phyloP scores from a whole-genome alignment of 177 flowering plant species.

The Telopea speciosissima region DNA sequence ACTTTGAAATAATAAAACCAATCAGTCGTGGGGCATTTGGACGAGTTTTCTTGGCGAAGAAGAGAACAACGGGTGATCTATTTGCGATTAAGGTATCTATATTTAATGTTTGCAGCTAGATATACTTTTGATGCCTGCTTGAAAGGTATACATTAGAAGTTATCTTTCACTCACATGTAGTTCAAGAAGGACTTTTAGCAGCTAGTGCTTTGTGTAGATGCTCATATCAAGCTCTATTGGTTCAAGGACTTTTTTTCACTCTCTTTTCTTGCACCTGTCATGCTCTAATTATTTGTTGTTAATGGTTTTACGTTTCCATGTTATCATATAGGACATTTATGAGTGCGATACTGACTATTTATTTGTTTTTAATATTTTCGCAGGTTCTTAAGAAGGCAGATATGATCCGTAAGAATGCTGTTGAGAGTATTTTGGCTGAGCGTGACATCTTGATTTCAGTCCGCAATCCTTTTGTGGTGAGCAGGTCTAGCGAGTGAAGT shows the following conservation, averaged over 20 bases:
- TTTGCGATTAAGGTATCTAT: slow-evolving; percentile 90
- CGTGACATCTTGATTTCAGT: slow-evolving; percentile 95
- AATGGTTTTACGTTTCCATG: background rate
- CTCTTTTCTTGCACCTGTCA: background rate
- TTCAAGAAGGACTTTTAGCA: background rate
- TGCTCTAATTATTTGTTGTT: background rate
- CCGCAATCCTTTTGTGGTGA: slow-evolving; percentile 99
- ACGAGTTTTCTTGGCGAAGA: slow-evolving; percentile 93
- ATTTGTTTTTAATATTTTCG: slow-evolving; percentile 2
- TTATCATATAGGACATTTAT: background rate
- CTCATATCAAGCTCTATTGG: background rate
- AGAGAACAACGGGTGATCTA: slow-evolving; percentile 96
- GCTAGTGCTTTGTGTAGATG: background rate
- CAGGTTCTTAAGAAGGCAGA: slow-evolving; percentile 98
- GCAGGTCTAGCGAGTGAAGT: slow-evolving; percentile 29
- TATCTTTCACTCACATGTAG: background rate
- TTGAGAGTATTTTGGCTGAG: slow-evolving; percentile 97
- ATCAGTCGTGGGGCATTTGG: slow-evolving; percentile 99
- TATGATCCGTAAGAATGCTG: slow-evolving; percentile 99
- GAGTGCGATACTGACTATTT: background rate
- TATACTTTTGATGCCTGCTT: background rate
- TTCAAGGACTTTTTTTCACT: background rate
- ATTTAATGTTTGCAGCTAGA: background rate
- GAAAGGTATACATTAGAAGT: background rate
- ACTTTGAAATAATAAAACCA: slow-evolving; percentile 97